Base-by-base conservation (phyloP, 2,329 filamentous ascomycete genomes). In the Aspergillus ruber region DNA sequence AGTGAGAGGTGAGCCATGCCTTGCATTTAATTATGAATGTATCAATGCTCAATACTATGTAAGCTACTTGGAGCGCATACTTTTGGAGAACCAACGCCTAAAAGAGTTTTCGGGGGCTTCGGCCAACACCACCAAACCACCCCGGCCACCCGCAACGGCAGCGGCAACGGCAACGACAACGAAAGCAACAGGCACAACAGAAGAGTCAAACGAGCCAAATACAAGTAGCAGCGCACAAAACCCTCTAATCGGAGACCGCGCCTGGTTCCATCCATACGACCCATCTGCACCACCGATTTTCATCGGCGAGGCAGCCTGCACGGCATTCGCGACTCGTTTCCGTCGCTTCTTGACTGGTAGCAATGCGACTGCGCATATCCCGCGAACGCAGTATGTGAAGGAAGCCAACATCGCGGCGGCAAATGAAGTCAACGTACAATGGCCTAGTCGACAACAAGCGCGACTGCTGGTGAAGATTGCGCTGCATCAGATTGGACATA, bases 321-420 rank as follows among this genome's bases (percentile, higher is more conserved):
- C 66, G 13, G 67, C 67, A 3, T 70, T 70, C 54, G 67, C 67
- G 8, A 68, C 64, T 12, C 63, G 66, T 21, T 62, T 70, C 48
- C 63, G 67, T 10, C 64, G 66, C 20, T 67, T 65, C 36, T 51
- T 70, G 15, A 62, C 59, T 0, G 64, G 60, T 0, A 62, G 62
- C 42, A 64, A 57, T 49, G 52, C 58, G 7, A 58, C 60, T 7
- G 53, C 63, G 5, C 61, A 67, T 51, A 67, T 69, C 35, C 48
- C 64, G 4, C 58, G 64, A 20, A 66, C 62, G 13, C 63, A 67
- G 43, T 67, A 62, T 51, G 61, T 64, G 39, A 56, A 53, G 17
- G 64, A 67, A 46, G 58, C 60, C 15, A 56, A 57, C 6, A 60
- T 67, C 17, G 58, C 59, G 2, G 56, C 54, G 7, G 61, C 59